Conservation (phyloP, 352 stramenopile species). For the Globisporangium takayamanum region DNA sequence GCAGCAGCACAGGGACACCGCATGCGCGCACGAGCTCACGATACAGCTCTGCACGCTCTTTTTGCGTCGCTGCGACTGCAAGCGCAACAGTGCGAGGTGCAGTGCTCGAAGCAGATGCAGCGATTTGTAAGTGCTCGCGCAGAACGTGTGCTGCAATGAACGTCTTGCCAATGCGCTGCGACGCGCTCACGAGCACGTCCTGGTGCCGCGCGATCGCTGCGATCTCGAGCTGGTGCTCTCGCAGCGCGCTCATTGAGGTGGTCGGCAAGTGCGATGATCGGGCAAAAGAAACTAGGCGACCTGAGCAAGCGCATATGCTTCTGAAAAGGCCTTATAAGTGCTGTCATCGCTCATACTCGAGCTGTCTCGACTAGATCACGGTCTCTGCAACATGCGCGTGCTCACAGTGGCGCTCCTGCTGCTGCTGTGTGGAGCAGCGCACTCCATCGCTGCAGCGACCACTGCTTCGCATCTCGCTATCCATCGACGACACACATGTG, state of each 20-base stretch:
- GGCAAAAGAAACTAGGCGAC: neutral
- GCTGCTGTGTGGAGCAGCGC: neutral
- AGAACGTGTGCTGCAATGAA: slow-evolving; percentile 51
- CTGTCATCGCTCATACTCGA: no score
- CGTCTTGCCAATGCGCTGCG: slow-evolving; percentile 59
- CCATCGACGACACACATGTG: slow-evolving; percentile 28
- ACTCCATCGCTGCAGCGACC: neutral
- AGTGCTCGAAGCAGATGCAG: neutral
- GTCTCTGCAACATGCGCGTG: neutral
- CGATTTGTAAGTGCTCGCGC: slow-evolving; percentile 22
- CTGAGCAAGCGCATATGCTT: no score
- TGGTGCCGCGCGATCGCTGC: slow-evolving; percentile 49
- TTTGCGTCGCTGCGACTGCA: slow-evolving; percentile 31
- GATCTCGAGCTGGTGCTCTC: slow-evolving; percentile 66
- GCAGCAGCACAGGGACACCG: slow-evolving; percentile 24
- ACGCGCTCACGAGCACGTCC: slow-evolving; percentile 59
- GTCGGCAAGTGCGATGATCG: neutral
- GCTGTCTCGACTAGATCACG: no score
- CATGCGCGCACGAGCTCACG: slow-evolving; percentile 40
- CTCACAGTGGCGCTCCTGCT: neutral
- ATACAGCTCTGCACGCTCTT: slow-evolving; percentile 23
- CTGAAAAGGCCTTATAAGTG: no score
- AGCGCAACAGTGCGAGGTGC: slow-evolving; percentile 17
- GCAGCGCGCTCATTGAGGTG: slow-evolving; percentile 23
- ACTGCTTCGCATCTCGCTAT: slow-evolving; percentile 8